These are phyloP conservation scores for Chrysoporthe deuterocubensis DNA, from an alignment of 2,329 filamentous ascomycete species.

Conservation along the genomic window DNA sequence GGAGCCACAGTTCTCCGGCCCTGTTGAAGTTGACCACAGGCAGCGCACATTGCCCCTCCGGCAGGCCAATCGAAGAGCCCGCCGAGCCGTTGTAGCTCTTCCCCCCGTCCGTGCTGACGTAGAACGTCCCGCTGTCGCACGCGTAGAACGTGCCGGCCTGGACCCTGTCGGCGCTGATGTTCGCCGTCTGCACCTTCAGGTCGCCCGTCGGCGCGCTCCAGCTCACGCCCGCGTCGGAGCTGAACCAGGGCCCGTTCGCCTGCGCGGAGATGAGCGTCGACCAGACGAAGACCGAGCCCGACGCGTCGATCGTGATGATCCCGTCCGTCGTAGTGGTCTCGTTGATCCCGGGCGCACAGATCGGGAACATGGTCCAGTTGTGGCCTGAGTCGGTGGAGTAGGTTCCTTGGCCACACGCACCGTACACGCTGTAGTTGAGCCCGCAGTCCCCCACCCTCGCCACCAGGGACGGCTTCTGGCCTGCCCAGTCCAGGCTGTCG, in stretches of 20 bases:
- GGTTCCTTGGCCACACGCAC: slow-evolving; percentile 12
- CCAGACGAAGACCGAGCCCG: slow-evolving; percentile 14
- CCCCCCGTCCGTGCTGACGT: slow-evolving; percentile 18
- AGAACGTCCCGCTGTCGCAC: slow-evolving; percentile 16
- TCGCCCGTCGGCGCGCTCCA: slow-evolving; percentile 16
- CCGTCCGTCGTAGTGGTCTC: slow-evolving; percentile 7
- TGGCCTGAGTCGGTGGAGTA: slow-evolving; percentile 15
- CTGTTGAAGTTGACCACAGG: slow-evolving; percentile 18
- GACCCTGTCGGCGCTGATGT: slow-evolving; percentile 9
- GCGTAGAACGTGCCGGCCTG: slow-evolving; percentile 17
- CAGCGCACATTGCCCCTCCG: slow-evolving; percentile 8
- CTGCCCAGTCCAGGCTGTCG: slow-evolving; percentile 21
- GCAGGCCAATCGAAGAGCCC: slow-evolving; percentile 12
- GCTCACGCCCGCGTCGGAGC: slow-evolving; percentile 1
- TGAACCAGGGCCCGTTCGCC: slow-evolving; percentile 10
- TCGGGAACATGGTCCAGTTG: slow-evolving; percentile 19
- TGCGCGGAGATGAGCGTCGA: slow-evolving; percentile 11
- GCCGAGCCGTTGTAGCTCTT: slow-evolving; percentile 10
- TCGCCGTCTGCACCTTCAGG: slow-evolving; percentile 7
- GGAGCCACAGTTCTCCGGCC: slow-evolving; percentile 17
- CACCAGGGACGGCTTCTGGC: slow-evolving; percentile 13
- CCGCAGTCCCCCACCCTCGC: slow-evolving; percentile 18
- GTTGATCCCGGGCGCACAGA: slow-evolving; percentile 15
- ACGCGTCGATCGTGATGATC: slow-evolving; percentile 13
- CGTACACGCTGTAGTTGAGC: slow-evolving; percentile 11